Evolutionary conservation across 2,329 filamentous ascomycete genomes (phyloP).

Genomic region (Exophiala lecanii-corni): DNA sequence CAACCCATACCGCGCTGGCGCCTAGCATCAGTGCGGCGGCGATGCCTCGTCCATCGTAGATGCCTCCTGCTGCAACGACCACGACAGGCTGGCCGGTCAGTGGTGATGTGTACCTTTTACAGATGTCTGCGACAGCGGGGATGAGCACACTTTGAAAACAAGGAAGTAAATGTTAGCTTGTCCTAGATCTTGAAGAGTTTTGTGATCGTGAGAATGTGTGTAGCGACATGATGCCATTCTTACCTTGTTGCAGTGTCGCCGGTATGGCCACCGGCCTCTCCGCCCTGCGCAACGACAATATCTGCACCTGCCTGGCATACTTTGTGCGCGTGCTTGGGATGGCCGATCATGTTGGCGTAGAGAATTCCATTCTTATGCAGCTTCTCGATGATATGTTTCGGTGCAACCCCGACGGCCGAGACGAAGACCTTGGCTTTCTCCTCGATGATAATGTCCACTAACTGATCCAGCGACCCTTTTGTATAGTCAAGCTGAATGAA

Average conservation of each 20-base stretch:
- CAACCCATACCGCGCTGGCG: conserved; percentile 76
- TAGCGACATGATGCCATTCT: too few species aligned
- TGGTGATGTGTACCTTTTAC: conserved; percentile 59
- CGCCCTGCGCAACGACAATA: conserved; percentile 48
- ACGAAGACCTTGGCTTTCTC: conserved; percentile 73
- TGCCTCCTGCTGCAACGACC: conserved; percentile 76
- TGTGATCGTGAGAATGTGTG: too few species aligned
- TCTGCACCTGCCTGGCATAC: conserved; percentile 74
- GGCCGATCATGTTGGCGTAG: conserved; percentile 87
- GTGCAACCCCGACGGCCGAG: conserved; percentile 73
- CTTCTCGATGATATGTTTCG: conserved; percentile 60
- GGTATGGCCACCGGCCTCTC: conserved; percentile 64
- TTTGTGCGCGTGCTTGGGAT: conserved; percentile 76
- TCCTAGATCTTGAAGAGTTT: too few species aligned
- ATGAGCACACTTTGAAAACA: conserved; percentile 70
- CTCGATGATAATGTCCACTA: conserved; percentile 73
- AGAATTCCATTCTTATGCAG: conserved; percentile 68
- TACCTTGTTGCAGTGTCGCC: conserved; percentile 64
- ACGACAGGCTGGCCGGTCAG: conserved; percentile 62
- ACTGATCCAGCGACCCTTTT: conserved; percentile 69
- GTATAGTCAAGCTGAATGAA: conserved; percentile 71
- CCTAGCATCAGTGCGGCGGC: conserved; percentile 74
- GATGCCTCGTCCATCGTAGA: conserved; percentile 67
- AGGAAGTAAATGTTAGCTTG: too few species aligned
- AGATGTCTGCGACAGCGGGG: conserved; percentile 73